These are phyloP conservation scores for Planoprotostelium fungivorum DNA, from an alignment of 78 protist species.

Conservation along the genomic window DNA sequence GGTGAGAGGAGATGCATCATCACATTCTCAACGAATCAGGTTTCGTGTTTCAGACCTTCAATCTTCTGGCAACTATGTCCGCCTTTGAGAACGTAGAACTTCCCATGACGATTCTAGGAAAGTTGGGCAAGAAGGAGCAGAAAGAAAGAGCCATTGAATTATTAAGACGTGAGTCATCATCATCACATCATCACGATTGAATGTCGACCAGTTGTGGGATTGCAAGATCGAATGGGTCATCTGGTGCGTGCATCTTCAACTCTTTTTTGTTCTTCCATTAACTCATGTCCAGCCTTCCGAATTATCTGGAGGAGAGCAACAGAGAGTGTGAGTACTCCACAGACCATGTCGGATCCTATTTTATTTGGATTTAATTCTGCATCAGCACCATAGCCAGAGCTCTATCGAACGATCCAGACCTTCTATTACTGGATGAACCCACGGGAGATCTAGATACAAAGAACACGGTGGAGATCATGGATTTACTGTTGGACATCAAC, in stretches of 20 bases:
- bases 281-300: slow-evolving; percentile 72
- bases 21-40: slow-evolving; percentile 35
- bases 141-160: slow-evolving; percentile 42
- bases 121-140: slow-evolving; percentile 51
- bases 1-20: slow-evolving; percentile 4
- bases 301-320: slow-evolving; percentile 96
- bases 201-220: slow-evolving; percentile 70
- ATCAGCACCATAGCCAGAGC: slow-evolving; percentile 87
- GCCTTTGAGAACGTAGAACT: slow-evolving; percentile 93
- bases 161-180: slow-evolving; percentile 22
- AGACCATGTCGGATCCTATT: neutral
- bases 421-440: slow-evolving; percentile 92
- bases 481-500: slow-evolving; percentile 81
- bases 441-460: slow-evolving; percentile 90
- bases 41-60: slow-evolving; percentile 94
- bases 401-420: slow-evolving; percentile 82
- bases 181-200: neutral
- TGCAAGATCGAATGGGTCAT: slow-evolving; percentile 85
- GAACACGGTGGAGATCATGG: slow-evolving; percentile 90
- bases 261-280: neutral
- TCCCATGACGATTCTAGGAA: slow-evolving; percentile 88
- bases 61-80: slow-evolving; percentile 86
- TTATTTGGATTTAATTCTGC: neutral
- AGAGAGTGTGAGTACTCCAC: slow-evolving; percentile 65
- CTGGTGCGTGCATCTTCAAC: slow-evolving; percentile 8